Percentiles rank a stretch among this genome's conserved stretches.
phyloP scores from a whole-genome alignment of 2,329 filamentous ascomycete genomes.

The Aspergillus aculeatus region DNA sequence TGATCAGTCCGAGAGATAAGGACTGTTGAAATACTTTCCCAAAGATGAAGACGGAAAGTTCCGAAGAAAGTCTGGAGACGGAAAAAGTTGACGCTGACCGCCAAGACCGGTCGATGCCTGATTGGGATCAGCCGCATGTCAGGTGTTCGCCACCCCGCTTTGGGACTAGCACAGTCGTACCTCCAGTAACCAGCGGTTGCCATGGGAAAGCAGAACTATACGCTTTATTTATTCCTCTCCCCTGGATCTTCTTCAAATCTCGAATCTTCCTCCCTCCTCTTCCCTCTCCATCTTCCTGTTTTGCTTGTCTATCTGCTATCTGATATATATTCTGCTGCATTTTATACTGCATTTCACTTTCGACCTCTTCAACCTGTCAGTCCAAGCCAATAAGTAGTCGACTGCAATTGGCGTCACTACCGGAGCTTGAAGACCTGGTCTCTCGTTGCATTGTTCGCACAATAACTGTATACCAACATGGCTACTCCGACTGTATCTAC shows the following conservation, averaged over 20 bases:
- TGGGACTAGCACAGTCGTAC: conserved; percentile 32
- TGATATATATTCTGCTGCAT: conserved; percentile 28
- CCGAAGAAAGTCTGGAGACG: conserved; percentile 6
- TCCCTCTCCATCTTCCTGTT: conserved; percentile 20
- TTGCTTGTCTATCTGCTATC: conserved; percentile 25
- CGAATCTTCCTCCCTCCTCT: conserved; percentile 28
- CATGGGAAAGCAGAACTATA: conserved; percentile 35
- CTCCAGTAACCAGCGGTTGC: conserved; percentile 41
- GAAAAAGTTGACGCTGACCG: conserved; percentile 9
- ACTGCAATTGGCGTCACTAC: conserved; percentile 10
- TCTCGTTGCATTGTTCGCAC: conserved; percentile 2
- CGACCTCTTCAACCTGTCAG: background rate
- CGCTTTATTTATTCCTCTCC: conserved; percentile 40
- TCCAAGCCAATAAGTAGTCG: conserved; percentile 9
- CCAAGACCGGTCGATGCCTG: conserved; percentile 43
- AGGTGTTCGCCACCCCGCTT: conserved; percentile 47
- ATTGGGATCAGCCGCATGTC: conserved; percentile 46
- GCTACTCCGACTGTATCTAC: conserved; percentile 81
- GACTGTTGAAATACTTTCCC: too few species aligned
- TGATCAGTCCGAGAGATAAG: background rate
- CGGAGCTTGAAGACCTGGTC: conserved; percentile 23
- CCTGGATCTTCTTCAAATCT: conserved; percentile 9
- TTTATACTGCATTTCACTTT: conserved; percentile 12
- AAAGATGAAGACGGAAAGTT: conserved; percentile 6
- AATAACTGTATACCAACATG: conserved; percentile 57